Conservation (phyloP, 805 yeast species). For the Candida pseudofarinosa region DNA sequence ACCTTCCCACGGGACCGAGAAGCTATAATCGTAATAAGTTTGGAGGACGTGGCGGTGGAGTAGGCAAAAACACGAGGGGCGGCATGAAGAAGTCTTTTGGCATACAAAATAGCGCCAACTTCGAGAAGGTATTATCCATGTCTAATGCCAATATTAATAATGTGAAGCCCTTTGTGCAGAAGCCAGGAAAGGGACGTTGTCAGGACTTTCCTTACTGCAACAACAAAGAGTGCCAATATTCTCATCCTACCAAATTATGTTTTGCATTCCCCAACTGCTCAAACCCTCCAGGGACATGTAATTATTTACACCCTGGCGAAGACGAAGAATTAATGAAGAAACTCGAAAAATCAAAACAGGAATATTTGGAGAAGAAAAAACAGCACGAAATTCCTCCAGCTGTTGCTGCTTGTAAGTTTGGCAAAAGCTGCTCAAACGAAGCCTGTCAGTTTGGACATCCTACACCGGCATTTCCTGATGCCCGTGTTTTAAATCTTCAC, state of each 20-base stretch:
- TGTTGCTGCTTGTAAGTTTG: slow-evolving; percentile 70
- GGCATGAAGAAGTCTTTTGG: slow-evolving; percentile 27
- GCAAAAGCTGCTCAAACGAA: slow-evolving; percentile 68
- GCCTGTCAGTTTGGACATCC: slow-evolving; percentile 90
- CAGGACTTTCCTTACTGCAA: slow-evolving; percentile 68
- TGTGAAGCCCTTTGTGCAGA: slow-evolving; percentile 33
- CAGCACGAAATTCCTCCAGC: slow-evolving; percentile 37
- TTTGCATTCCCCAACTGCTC: slow-evolving; percentile 74
- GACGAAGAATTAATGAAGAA: slow-evolving; percentile 71
- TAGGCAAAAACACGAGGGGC: slow-evolving; percentile 17
- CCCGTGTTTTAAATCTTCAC: slow-evolving; percentile 59
- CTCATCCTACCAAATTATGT: slow-evolving; percentile 80
- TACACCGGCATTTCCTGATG: slow-evolving; percentile 75
- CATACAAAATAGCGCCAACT: slow-evolving; percentile 35
- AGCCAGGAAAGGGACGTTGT: slow-evolving; percentile 62
- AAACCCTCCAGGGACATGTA: slow-evolving; percentile 78
- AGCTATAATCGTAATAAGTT: slow-evolving; percentile 4
- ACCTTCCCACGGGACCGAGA: slow-evolving; percentile 6
- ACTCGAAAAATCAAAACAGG: slow-evolving; percentile 58
- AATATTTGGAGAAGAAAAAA: slow-evolving; percentile 40
- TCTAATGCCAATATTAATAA: slow-evolving; percentile 21
- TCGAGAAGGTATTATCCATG: slow-evolving; percentile 39
- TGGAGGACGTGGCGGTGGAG: slow-evolving; percentile 16
- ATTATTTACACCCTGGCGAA: slow-evolving; percentile 78
- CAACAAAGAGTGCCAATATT: slow-evolving; percentile 62